These are phyloP conservation scores for Chlorophyllum brunneum DNA, from an alignment of 768 basidiomycete genomes.

Conservation along the genomic window DNA sequence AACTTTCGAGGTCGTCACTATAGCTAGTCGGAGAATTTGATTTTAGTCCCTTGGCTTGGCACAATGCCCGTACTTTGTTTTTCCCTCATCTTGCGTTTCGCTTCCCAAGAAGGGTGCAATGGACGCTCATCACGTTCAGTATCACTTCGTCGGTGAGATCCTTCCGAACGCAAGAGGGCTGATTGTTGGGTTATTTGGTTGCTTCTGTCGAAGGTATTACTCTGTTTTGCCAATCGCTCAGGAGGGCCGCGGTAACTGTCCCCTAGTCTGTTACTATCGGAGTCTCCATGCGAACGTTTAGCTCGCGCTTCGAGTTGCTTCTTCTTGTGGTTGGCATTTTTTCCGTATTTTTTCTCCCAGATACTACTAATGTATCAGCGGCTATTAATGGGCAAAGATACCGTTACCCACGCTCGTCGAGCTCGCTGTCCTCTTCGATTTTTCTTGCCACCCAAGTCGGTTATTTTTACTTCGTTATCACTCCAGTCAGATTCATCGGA, in stretches of 20 bases:
- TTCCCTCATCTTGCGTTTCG: slow-evolving; percentile 79
- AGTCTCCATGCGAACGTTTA: neutral
- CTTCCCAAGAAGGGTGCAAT: slow-evolving; percentile 96
- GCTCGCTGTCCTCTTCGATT: slow-evolving; percentile 93
- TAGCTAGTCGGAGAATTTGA: slow-evolving; percentile 50
- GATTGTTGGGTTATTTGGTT: slow-evolving; percentile 5
- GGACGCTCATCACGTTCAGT: slow-evolving; percentile 30
- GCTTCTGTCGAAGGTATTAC: neutral
- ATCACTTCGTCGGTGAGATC: slow-evolving; percentile 8
- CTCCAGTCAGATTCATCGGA: slow-evolving; percentile 77
- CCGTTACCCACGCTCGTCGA: slow-evolving; percentile 80
- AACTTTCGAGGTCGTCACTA: neutral
- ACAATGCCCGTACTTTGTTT: slow-evolving; percentile 58
- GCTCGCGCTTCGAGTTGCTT: slow-evolving; percentile 21
- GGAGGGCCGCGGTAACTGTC: neutral
- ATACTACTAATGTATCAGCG: slow-evolving; percentile 51
- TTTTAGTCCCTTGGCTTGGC: slow-evolving; percentile 81
- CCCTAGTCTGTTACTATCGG: neutral
- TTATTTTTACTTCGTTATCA: slow-evolving; percentile 54
- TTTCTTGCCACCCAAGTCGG: slow-evolving; percentile 54
- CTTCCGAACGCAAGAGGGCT: neutral
- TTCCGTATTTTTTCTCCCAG: slow-evolving; percentile 97
- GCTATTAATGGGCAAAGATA: slow-evolving; percentile 3
- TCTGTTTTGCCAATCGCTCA: neutral
- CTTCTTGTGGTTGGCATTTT: slow-evolving; percentile 87